Percentiles rank a stretch among this genome's conserved stretches.
Evolutionary conservation across 1,284 basidiomycete genomes (phyloP).

Genomic region (Sanguinoderma infundibulare): DNA sequence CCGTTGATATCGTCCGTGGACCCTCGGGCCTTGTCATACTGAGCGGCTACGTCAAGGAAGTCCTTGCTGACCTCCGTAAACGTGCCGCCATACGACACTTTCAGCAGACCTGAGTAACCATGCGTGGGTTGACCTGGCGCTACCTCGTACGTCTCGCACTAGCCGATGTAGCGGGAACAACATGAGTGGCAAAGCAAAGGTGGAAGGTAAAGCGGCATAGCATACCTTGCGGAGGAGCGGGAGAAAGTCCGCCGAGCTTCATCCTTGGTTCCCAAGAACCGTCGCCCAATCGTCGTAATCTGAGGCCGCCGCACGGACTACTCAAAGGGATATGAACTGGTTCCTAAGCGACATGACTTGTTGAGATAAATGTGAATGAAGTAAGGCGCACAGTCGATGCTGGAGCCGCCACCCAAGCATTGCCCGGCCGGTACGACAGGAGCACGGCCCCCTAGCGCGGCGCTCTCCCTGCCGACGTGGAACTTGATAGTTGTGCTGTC

Average conservation of each 20-base stretch:
- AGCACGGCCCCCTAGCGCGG: slow-evolving; percentile 48
- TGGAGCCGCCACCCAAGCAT: slow-evolving; percentile 62
- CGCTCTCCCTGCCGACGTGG: slow-evolving; percentile 46
- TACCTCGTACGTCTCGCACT: slow-evolving; percentile 57
- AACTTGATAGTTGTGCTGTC: slow-evolving; percentile 47
- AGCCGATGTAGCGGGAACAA: neutral
- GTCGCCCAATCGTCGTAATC: slow-evolving; percentile 63
- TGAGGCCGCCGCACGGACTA: slow-evolving; percentile 58
- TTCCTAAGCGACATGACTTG: no score
- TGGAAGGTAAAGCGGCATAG: neutral
- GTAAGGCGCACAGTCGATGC: slow-evolving; percentile 53
- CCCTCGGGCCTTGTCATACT: slow-evolving; percentile 43
- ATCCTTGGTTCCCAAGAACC: slow-evolving; percentile 52
- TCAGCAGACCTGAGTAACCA: slow-evolving; percentile 57
- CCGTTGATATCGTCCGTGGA: slow-evolving; percentile 31
- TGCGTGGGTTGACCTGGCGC: slow-evolving; percentile 42
- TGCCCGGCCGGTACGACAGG: slow-evolving; percentile 47
- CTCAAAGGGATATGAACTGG: no score
- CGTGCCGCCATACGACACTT: slow-evolving; percentile 47
- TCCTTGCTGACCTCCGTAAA: slow-evolving; percentile 46
- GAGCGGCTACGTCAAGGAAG: slow-evolving; percentile 47
- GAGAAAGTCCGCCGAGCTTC: slow-evolving; percentile 54
- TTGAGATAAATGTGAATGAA: neutral
- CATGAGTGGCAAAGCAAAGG: neutral
- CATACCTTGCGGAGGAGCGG: slow-evolving; percentile 56